A percentile compares a stretch with the other conserved stretches of the same genome.
These are phyloP conservation scores for Ceratocystis cacaofunesta DNA, from an alignment of 2,329 filamentous ascomycete genomes.

Conservation along the genomic window DNA sequence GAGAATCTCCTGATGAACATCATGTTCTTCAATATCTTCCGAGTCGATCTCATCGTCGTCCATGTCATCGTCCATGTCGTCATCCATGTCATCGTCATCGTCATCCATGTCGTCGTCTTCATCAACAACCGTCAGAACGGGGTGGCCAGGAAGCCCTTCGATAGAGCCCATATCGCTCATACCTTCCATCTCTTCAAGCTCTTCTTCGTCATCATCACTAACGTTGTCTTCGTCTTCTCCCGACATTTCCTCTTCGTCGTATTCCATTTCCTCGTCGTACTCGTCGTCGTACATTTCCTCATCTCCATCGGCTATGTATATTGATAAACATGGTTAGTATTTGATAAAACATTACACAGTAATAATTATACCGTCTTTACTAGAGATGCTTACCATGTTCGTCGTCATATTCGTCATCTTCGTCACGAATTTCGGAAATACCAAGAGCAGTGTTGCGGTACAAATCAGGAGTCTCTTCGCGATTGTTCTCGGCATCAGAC, in stretches of 20 bases:
- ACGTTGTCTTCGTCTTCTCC: constrained; percentile 72
- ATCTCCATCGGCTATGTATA: constrained; percentile 37
- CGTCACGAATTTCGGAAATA: constrained; percentile 74
- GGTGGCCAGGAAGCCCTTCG: constrained; percentile 53
- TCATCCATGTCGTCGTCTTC: constrained; percentile 50
- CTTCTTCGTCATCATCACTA: constrained; percentile 74
- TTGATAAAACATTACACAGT: constrained; percentile 17
- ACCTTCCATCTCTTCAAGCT: constrained; percentile 13
- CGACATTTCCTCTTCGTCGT: constrained; percentile 64
- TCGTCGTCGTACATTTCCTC: constrained; percentile 91
- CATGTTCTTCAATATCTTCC: constrained; percentile 38
- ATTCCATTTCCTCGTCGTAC: constrained; percentile 86
- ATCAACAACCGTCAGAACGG: constrained; percentile 59
- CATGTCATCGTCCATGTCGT: constrained; percentile 40
- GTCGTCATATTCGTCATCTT: constrained; percentile 33
- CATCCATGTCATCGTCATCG: constrained; percentile 45
- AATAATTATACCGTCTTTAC: constrained; percentile 7
- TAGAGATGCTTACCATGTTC: constrained; percentile 37
- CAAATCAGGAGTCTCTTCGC: constrained; percentile 90
- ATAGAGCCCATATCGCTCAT: constrained; percentile 73
- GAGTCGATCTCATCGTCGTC: constrained; percentile 31
- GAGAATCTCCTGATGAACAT: constrained; percentile 27
- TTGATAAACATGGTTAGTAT: background rate
- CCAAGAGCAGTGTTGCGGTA: constrained; percentile 93
- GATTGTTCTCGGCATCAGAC: constrained; percentile 73